Evolutionary conservation across 2,329 filamentous ascomycete species (phyloP), one percentile per base, ranked within the genome.

Genomic region (Penicillium sp.): DNA sequence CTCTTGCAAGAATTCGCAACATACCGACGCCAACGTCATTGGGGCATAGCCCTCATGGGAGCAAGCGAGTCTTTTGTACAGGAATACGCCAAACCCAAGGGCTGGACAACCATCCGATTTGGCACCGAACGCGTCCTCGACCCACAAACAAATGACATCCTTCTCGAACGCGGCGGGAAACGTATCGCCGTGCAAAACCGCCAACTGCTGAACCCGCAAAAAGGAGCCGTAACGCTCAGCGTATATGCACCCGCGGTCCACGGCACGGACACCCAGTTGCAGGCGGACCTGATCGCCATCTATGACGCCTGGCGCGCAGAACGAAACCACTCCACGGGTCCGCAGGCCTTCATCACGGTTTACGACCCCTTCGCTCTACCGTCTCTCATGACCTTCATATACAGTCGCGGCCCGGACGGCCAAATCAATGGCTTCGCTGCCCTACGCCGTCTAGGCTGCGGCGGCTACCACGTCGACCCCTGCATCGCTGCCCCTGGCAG

Each of bases 391-490:
- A 71, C 65, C 3, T 76, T 72, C 57, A 63, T 76, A 16, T 75
- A 75, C 48, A 67, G 69, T 1, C 64, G 63, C 22, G 63, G 60
- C 9, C 52, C 63, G 1, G 57, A 64, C 18, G 68, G 67, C 0
- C 43, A 18, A 0, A 60, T 67, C 8, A 71, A 69, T 43, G 73
- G 73, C 0, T 74, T 75, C 39, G 72, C 72, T 0, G 73, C 69
- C 1, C 60, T 76, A 2, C 67, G 74, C 9, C 66, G 62, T 16
- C 60, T 75, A 10, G 70, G 71, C 22, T 63, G 64, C 5, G 64
- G 67, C 14, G 73, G 72, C 13, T 75, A 74, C 49, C 73, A 76
- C 47, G 50, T 76, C n/a, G 74, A 76, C 41, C 74, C 73, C 0
- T 74, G 64, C 48, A 67, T 74, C 16, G 69, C 69, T 0, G 56